Base-by-base conservation (phyloP, 225 moss, liverwort and hornwort genomes). In the Rhytidiadelphus loreus region DNA sequence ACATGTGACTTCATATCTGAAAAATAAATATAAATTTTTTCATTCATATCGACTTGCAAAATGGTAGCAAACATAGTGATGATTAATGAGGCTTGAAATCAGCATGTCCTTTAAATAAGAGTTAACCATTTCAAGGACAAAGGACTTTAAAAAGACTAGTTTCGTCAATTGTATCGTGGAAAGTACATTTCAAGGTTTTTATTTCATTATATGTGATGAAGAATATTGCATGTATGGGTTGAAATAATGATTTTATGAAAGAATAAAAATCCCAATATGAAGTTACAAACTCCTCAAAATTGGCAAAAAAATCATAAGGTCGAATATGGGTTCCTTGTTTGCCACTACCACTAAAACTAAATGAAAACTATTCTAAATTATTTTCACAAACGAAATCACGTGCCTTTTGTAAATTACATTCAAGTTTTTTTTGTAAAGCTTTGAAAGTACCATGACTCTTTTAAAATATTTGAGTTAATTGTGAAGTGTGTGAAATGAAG, bases 91-190 rank as follows among this genome's bases (percentile, higher is more conserved):
- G 16, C 5, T 43, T 71, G 28, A 43, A 39, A 43, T 43, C 2
- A 26, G 0, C 1, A 2, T 2, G 2, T 68, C 25, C 0, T 7
- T n/a, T n/a, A n/a, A n/a, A 13, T 25, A 41, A 70, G 3, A 19
- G 9, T 71, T 43, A 71, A 71, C 3, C 16, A 1, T 43, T 26
- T 71, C 16, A 8, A 70, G 8, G 15, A 23, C 14, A 8, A 25
- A 39, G 3, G 43, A 16, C 5, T 28, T 46, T 4, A 29, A 44
- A 26, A 5, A 72, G 6, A 17, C 29, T 72, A 44, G 9, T 44
- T 72, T 28, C 28, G 44, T 43, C 16, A 16, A 25, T 70, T 25
- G 20, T 12, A 33, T 50, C 3, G 4, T 20, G 2, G 21, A 75
- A 33, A 24, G 23, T 53, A 37, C 6, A 77, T 37, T 55, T 24